Base-by-base conservation (phyloP, 1,284 basidiomycete genomes). In the Malassezia obtusa region DNA sequence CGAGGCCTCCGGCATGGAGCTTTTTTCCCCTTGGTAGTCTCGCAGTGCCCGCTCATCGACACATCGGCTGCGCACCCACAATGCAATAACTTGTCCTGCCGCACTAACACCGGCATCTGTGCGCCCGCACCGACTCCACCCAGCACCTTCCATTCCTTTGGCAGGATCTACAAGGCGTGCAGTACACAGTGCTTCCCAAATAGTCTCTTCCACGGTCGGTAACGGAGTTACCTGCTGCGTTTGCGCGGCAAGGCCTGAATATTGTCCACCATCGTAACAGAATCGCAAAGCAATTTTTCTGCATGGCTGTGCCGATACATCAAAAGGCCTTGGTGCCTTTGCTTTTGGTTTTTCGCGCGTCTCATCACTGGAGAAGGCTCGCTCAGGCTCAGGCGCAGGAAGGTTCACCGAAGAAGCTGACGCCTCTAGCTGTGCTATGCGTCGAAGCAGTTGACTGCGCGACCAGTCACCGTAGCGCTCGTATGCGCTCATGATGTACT, bases 51-150 rank as follows among this genome's bases (percentile, higher is more conserved):
- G 64, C 33, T 70, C 60, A 40, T 73, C 64, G 28, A 69, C 52
- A 36, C 60, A 62, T 40, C 55, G 56, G 44, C 68, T 71, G 11
- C 71, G 45, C 1, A 71, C 60, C 86, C 87, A 92, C 1, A 99
- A 78, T 48, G 87, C 88, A 36, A 96, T 80, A 31, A 98, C 91
- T 74, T 98, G 92, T 1, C 89, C 90, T 6, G 87, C 87, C 36
- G 87, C 89, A 69, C 87, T 91, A 45, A 99, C 92, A 0, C 94
- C 92, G 32, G 84, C 80, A 78, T 99, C 92, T 22, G 92, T 99
- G 63, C 94, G 77, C 11, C 92, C 92, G 75, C 92, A 96, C 55
- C 84, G 79, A 66, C 86, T 84, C 82, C 89, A 98, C 22, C 82
- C 87, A 67, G 89, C 90, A 0, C 84, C 72, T 4, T 65, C 63